phyloP scores from a whole-genome alignment of 371 early-diverging fungal species.

The Catenaria anguillulae region DNA sequence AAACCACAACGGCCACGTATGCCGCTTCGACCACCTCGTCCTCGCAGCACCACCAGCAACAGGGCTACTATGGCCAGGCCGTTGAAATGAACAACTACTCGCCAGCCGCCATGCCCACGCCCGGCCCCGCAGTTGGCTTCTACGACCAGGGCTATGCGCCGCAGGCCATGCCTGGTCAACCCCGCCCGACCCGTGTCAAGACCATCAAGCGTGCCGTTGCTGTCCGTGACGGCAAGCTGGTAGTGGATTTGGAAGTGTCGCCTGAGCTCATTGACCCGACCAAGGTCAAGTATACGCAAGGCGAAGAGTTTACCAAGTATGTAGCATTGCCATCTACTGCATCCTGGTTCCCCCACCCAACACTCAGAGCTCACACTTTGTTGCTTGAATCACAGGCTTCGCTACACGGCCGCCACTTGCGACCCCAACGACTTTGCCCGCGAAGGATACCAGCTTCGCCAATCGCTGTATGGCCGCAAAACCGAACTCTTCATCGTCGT shows the following conservation, averaged over 20 bases:
- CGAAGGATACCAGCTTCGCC: slow-evolving; percentile 61
- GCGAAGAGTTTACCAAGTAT: slow-evolving; percentile 51
- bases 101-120: not conserved
- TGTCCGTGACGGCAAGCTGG: not conserved
- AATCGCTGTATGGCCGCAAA: slow-evolving; percentile 48
- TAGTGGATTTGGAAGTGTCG: not conserved
- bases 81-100: not conserved
- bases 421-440: slow-evolving; percentile 66
- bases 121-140: not conserved
- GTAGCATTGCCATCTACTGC: no score
- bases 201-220: slow-evolving; percentile 3
- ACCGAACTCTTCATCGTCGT: slow-evolving; percentile 79
- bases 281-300: slow-evolving; percentile 33
- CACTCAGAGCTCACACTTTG: no score
- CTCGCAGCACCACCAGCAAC: not conserved
- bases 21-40: not conserved
- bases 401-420: slow-evolving; percentile 69
- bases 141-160: not conserved
- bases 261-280: slow-evolving; percentile 5
- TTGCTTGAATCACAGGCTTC: no score
- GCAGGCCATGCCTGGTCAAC: not conserved
- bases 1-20: not conserved
- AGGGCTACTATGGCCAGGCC: not conserved
- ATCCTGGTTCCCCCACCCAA: no score
- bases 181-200: not conserved